Base-by-base conservation (phyloP, 345 rosid genomes). In the Xanthoceras sorbifolium region DNA sequence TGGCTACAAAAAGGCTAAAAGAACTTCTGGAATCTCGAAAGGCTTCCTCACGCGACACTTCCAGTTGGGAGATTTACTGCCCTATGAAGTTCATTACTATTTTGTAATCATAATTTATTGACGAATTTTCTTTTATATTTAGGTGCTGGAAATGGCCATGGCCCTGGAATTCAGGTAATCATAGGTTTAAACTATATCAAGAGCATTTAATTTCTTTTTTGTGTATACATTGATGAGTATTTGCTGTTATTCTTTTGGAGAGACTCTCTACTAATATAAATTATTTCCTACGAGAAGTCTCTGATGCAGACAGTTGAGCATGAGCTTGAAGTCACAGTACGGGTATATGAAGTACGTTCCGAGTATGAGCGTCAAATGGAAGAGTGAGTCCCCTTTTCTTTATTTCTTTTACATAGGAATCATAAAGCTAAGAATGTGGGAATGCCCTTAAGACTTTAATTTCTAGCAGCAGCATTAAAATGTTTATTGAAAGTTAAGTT, bases 1-100 rank as follows among this genome's bases (percentile, higher is more conserved):
- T 92, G 92, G 99, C 94, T 60, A 96, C 95, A 57, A 96, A 92
- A 82, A 90, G 98, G 88, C 88, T 96, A 40, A 96, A 96, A 82
- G 99, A 96, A 72, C 87, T 94, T 76, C 80, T 96, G 71, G 98
- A 96, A 85, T 88, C 94, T 75, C 82, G 93, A 82, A 96, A 94
- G 87, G 84, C 92, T 44, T 84, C 94, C 48, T 77, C 98, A 63
- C 89, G 99, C 36, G 93, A 90, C 81, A 82, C 74, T 67, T 81
- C 80, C 25, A 42, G 97, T 88, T 46, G 65, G 77, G 70, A 79
- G 46, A 79, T 76, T 64, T 55, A 78, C 66, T 32, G 6, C 50
- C 48, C 79, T 64, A 48, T 74, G 46, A 69, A 29, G 32, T 66
- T 64, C 42, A 7, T 61, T 73, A 34, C 38, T 46, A 8, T 80